These are phyloP conservation scores for Trifolium fragiferum DNA, from an alignment of 306 rosid species.

Conservation along the genomic window DNA sequence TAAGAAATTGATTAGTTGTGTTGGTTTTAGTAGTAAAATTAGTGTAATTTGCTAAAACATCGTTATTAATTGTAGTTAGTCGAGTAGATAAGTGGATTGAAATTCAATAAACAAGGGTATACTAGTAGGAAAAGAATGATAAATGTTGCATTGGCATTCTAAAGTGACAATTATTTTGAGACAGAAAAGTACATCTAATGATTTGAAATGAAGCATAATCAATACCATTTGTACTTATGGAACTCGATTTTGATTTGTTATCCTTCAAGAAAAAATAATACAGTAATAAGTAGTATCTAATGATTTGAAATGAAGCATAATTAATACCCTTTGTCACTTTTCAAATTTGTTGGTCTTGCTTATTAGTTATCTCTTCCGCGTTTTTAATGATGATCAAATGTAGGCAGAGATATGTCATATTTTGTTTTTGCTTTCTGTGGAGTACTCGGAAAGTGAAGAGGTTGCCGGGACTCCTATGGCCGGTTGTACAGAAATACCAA, in stretches of 20 bases:
- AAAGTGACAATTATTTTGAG: too few relatives aligned
- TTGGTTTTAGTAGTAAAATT: too few relatives aligned
- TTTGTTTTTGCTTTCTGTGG: conserved; percentile 72
- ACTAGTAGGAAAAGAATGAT: too few relatives aligned
- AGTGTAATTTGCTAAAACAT: too few relatives aligned
- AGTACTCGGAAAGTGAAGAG: conserved; percentile 78
- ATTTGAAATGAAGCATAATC: too few relatives aligned
- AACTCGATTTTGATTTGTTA: background rate
- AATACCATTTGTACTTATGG: too few relatives aligned
- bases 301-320: background rate
- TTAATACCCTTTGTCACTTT: background rate
- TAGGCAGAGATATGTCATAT: conserved; percentile 94
- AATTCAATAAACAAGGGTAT: too few relatives aligned
- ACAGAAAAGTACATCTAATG: too few relatives aligned
- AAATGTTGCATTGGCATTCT: too few relatives aligned
- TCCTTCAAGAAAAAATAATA: background rate
- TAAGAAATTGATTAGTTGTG: too few relatives aligned
- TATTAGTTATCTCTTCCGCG: background rate
- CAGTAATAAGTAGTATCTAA: background rate
- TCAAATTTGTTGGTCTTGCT: background rate
- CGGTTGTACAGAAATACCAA: conserved; percentile 80
- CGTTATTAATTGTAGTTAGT: too few relatives aligned
- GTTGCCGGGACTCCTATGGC: conserved; percentile 79
- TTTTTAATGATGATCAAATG: conserved; percentile 32
- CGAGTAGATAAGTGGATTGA: too few relatives aligned